A percentile compares a stretch with the other conserved stretches of the same genome.
Evolutionary conservation across 192 early-diverging fungal genomes (phyloP).

Genomic region (Hyaloraphidium curvatum): DNA sequence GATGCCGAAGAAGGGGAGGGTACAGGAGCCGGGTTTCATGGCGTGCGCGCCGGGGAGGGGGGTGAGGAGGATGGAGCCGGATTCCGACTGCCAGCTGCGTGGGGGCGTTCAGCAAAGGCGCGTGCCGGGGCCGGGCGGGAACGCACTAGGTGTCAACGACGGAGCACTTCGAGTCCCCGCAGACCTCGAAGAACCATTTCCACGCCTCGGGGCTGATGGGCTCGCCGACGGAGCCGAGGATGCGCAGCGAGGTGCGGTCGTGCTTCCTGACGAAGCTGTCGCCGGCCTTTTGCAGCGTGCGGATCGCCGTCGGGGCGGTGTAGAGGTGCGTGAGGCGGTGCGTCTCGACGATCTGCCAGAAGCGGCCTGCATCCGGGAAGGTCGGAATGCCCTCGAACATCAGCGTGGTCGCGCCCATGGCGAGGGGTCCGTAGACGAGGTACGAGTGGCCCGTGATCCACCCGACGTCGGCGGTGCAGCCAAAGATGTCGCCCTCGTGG

Average conservation of each 20-base stretch:
- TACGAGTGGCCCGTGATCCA: conserved; percentile 55
- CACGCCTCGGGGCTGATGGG: conserved; percentile 96
- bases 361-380: conserved; percentile 50
- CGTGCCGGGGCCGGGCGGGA: not conserved
- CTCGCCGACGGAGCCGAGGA: conserved; percentile 92
- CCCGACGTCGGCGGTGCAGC: conserved; percentile 26
- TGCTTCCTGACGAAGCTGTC: conserved; percentile 53
- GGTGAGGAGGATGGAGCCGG: conserved; percentile 74
- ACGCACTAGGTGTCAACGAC: conserved; percentile 76
- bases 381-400: conserved; percentile 88
- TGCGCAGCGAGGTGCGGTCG: conserved; percentile 67
- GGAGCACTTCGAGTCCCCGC: conserved; percentile 64
- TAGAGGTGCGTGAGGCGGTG: conserved; percentile 79
- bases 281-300: conserved; percentile 69
- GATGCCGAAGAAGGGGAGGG: conserved; percentile 92
- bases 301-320: conserved; percentile 93
- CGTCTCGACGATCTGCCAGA: conserved; percentile 13
- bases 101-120: not conserved
- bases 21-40: conserved; percentile 86
- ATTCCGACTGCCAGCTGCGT: conserved; percentile 26
- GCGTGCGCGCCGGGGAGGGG: conserved; percentile 73
- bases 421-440: conserved; percentile 78
- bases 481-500: conserved; percentile 69
- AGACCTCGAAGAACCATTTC: conserved; percentile 86
- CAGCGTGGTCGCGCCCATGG: conserved; percentile 73